phyloP scores from a whole-genome alignment of 108 stramenopile species.

The Seminavis robusta region DNA sequence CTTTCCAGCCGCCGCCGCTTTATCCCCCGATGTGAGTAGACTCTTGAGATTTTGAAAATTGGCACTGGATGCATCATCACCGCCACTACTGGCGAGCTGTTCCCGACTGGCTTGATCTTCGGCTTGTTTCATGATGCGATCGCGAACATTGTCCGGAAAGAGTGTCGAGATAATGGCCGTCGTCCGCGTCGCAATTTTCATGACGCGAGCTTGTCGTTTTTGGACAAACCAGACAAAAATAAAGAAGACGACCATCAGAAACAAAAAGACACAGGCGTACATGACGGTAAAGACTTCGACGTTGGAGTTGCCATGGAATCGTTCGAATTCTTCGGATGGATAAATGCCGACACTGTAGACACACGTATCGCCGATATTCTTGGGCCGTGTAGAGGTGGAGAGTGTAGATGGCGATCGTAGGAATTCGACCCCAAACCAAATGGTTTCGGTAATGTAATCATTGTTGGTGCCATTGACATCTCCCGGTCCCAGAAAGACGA shows the following conservation, averaged over 20 bases:
- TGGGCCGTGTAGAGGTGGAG: too few relatives aligned
- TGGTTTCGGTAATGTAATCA: too few relatives aligned
- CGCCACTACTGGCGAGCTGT: background rate
- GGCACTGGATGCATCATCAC: background rate
- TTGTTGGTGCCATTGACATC: too few relatives aligned
- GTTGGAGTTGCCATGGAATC: background rate
- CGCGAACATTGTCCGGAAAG: background rate
- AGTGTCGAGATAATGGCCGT: background rate
- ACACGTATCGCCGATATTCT: too few relatives aligned
- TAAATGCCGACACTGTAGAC: slow-evolving; percentile 1
- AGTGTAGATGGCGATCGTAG: too few relatives aligned
- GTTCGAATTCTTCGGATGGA: background rate
- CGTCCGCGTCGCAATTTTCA: background rate
- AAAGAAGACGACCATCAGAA: background rate
- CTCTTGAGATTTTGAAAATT: background rate
- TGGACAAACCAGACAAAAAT: background rate
- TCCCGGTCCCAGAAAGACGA: too few relatives aligned
- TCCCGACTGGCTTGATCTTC: background rate
- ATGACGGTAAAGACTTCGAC: background rate
- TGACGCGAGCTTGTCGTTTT: background rate
- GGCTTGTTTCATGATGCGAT: background rate
- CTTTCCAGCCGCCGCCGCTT: background rate
- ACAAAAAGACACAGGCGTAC: background rate
- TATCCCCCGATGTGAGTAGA: background rate
- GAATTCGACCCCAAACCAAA: too few relatives aligned